Evolutionary conservation across 768 basidiomycete genomes (phyloP), one percentile per base, ranked within the genome.

Genomic region (Boletus huronensis): DNA sequence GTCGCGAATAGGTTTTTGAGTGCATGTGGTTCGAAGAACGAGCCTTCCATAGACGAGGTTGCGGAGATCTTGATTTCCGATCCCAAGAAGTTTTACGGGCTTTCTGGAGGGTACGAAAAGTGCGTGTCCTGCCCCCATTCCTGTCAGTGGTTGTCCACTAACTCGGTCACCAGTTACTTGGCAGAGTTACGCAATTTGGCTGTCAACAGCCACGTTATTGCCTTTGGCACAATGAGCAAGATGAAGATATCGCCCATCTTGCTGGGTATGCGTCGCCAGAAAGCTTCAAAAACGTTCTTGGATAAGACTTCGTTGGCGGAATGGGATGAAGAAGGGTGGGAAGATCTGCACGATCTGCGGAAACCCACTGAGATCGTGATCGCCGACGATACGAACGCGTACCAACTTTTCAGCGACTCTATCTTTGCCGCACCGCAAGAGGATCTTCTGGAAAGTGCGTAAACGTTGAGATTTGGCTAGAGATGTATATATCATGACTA

Each of bases 391-490:
- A 85, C 85, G 10, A 88, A 90, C 47, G 75, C 85, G 5, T 83
- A 87, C 62, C 87, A 90, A 57, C 75, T 87, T 13, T 97, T 97
- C 65, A 84, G 86, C 5, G 84, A 85, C 42, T 78, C 79, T 2
- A 74, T 96, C 16, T 90, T 86, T 64, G 81, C 80, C 3, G 90
- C 88, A 9, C 89, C 91, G 0, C 90, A 96, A 70, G 95, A 98
- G 67, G 93, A 96, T 61, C 77, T 92, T 8, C 76, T 98, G 11
- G 96, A 98, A 82, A 80, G 86, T 90, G 58, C 50, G 65, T 6
- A 16, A 4, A 36, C 11, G 3, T 26, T 6, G 31, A 34, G 5
- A 16, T 53, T 17, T 19, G 13, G n/a, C 17, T 7, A 19, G 31
- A 44, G 10, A 14, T 11, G 4, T 14, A 9, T 21, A 17, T 39